Base-by-base conservation (phyloP, 2,329 filamentous ascomycete genomes). In the Metarhizium robertsii region DNA sequence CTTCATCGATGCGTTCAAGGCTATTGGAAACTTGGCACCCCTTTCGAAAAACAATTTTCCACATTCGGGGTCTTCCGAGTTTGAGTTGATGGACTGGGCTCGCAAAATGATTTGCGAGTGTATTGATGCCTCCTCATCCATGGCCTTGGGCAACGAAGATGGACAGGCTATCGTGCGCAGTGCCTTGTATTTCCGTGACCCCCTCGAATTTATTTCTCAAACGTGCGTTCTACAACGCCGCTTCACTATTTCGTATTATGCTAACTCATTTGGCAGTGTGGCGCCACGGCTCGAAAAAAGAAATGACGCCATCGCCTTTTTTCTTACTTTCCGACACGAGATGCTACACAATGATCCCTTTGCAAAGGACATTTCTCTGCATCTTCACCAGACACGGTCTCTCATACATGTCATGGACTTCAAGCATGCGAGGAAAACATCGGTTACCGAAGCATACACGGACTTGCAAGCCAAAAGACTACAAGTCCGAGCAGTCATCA, bases 391-490 rank as follows among this genome's bases (percentile, higher is more conserved):
- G 18, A 53, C 56, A 8, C 53, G 42, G n/a, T 40, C 53, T 6
- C 52, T 60, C 20, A 49, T 59, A 29, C 20, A 25, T 4, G 36
- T n/a, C 16, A 52, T 40, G 1, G 52, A 61, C 43, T 61, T 61
- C 34, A 4, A 53, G 14, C 2, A 53, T 18, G 20, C 55, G 20
- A 47, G 25, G 8, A 53, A 50, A 25, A 25, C 25, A 25, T 25
- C 25, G 25, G 25, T n/a, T 18, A 34, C n/a, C 43, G 14, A 6
- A 5, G 18, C 38, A 4, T 11, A 25, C 25, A 25, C 6, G 7
- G 8, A 18, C 38, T 30, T 7, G 18, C 49, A 36, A 50, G 18
- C 25, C 30, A 30, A 43, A 50, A 48, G 34, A 47, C 29, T 16
- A 18, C 5, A n/a, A 30, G 1, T 8, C 8, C 55, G 20, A 52